phyloP scores from a whole-genome alignment of 2,329 filamentous ascomycete species.

The Pyrenophora graminea region DNA sequence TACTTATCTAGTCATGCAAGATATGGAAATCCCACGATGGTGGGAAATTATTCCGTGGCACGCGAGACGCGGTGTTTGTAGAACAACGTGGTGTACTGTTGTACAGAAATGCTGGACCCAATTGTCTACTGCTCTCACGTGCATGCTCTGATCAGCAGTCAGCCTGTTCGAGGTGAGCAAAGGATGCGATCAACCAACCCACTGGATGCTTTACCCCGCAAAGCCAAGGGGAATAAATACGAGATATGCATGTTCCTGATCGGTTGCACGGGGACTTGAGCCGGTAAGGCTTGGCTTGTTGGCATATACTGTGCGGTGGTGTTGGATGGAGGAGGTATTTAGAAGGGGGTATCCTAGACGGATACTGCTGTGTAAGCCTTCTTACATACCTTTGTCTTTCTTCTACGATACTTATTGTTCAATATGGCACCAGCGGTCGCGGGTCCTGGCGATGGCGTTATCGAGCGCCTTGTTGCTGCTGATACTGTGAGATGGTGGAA shows the following conservation, averaged over 20 bases:
- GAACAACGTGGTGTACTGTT: not conserved
- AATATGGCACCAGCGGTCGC: constrained; percentile 31
- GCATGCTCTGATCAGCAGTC: not conserved
- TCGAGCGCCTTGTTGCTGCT: constrained; percentile 39
- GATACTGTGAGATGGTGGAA: constrained; percentile 58
- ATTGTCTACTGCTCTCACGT: not conserved
- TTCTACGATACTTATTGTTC: not conserved
- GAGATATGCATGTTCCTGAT: not conserved
- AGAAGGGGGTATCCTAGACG: too few species aligned
- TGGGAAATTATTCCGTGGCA: not conserved
- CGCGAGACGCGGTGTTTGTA: not conserved
- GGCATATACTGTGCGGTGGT: not conserved
- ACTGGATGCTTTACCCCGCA: constrained; percentile 17
- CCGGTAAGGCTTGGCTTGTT: constrained; percentile 1
- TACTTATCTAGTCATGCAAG: not conserved
- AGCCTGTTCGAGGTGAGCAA: not conserved
- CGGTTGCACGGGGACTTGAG: not conserved
- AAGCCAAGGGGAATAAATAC: constrained; percentile 27
- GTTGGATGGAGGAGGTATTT: too few species aligned
- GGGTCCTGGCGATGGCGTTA: constrained; percentile 27
- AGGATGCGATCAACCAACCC: constrained; percentile 7
- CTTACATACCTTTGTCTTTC: too few species aligned
- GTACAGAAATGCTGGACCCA: not conserved
- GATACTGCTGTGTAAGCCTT: too few species aligned
- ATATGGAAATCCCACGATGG: not conserved